Percentiles rank a stretch among this genome's conserved stretches.
Conservation (phyloP, 148 eudicot genomes). For the Rhododendron ovatum region DNA sequence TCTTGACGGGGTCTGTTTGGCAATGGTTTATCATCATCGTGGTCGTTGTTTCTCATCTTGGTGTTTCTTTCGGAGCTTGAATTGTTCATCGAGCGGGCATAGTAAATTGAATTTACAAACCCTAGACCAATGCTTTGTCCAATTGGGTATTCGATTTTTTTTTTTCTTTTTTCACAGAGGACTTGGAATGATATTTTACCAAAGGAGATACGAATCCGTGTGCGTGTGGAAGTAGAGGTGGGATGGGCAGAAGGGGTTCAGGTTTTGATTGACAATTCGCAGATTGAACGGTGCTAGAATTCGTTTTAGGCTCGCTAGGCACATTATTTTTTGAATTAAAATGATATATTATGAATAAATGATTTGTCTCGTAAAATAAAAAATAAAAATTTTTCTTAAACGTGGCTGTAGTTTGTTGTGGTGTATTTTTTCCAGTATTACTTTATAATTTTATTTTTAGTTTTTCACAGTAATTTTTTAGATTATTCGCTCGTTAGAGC, state of each 20-base stretch:
- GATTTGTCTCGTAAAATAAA: too few species aligned
- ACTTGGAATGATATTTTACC: background rate
- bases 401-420: too few species aligned
- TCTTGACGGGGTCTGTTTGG: conserved; percentile 22
- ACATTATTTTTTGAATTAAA: too few species aligned
- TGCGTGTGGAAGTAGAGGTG: background rate
- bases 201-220: background rate
- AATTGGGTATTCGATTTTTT: background rate
- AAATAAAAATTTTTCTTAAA: too few species aligned
- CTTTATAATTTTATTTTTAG: too few species aligned
- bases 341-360: too few species aligned
- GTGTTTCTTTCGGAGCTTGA: background rate
- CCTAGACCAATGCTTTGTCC: conserved; percentile 15
- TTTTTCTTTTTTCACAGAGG: background rate
- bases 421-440: too few species aligned
- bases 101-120: conserved; percentile 3
- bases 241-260: background rate
- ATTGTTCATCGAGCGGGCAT: conserved; percentile 3
- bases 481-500: too few species aligned
- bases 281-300: background rate
- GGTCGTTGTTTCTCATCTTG: conserved; percentile 17
- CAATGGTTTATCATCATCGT: conserved; percentile 11
- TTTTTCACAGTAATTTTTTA: too few species aligned
- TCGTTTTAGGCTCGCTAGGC: background rate
- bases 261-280: background rate